phyloP scores from a whole-genome alignment of 371 early-diverging fungal species.

The Phascolomyces articulosus region DNA sequence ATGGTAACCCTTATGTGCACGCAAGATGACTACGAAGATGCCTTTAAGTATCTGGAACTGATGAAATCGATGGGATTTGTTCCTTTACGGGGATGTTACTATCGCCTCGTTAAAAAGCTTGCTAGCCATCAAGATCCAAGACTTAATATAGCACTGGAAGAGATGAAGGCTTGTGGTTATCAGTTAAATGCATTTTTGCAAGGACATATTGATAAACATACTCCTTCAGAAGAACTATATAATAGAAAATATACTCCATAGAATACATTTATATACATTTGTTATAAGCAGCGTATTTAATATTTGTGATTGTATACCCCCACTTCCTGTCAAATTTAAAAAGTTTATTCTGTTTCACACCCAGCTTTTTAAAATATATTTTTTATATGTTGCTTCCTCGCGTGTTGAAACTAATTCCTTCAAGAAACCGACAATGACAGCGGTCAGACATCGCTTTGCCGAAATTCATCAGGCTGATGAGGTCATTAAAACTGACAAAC shows the following conservation, averaged over 20 bases:
- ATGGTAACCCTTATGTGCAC: constrained; percentile 61
- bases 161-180: constrained; percentile 71
- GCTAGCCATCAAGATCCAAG: constrained; percentile 66
- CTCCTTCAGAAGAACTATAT: background rate
- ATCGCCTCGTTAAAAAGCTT: constrained; percentile 61
- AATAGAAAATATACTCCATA: no score
- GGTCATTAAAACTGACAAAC: constrained; percentile 5
- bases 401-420: no score
- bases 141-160: constrained; percentile 62
- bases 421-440: background rate
- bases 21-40: constrained; percentile 73
- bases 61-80: constrained; percentile 66
- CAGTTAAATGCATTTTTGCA: constrained; percentile 19
- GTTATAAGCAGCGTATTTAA: no score
- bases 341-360: no score
- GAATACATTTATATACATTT: no score
- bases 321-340: no score
- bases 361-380: no score
- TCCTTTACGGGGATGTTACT: constrained; percentile 63
- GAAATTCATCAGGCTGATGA: constrained; percentile 34
- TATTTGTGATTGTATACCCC: background rate
- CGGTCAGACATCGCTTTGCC: constrained; percentile 34
- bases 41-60: constrained; percentile 74
- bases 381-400: no score
- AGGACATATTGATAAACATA: constrained; percentile 11